Evolutionary conservation across 164 flowering plant genomes (phyloP), one percentile per base, ranked within the genome.

Genomic region (Buxus sempervirens): DNA sequence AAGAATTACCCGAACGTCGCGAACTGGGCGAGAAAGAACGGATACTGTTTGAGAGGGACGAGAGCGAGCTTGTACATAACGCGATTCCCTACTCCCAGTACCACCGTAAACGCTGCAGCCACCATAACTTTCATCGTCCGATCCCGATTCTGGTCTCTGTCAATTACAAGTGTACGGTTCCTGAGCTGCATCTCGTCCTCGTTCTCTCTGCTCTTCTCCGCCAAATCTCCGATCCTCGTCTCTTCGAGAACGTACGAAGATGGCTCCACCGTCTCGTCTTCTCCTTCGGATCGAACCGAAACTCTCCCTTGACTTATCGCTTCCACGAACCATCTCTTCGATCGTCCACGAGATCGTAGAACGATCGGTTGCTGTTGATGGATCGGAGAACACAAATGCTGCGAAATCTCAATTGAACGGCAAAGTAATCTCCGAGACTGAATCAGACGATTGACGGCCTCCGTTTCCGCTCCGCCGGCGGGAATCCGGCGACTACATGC

Each of bases 11-110:
- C 99, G 81, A 95, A 83, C 51, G 99, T 95, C n/a, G 97, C 96
- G 68, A 95, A 79, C 80, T 95, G 99, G 62, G 99, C 99, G n/a
- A 95, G 88, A 68, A 95, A 95, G 84, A 95, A 95, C 0, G 99
- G 99, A 75, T 90, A 95, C 14, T 84, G 88, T 78, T 85, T 92
- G 65, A 95, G 89, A 32, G 99, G 99, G 27, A 92, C 89, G 53
- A 95, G 82, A 45, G 99, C 98, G 21, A 95, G 83, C 76, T 95
- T 95, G 63, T 95, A 88, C 48, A 95, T 73, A 60, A 95, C 97
- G 15, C 99, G 85, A 76, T 95, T 95, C 63, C 89, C 99, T 7
- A 95, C 99, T 0, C 96, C 99, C 21, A 95, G 56, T 58, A 85
- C 82, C 80, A 88, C 96, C 76, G 99, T 95, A 5, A 73, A 71